These are phyloP conservation scores for Eucalyptus tenuipes DNA, from an alignment of 345 rosid genomes.

Conservation along the genomic window DNA sequence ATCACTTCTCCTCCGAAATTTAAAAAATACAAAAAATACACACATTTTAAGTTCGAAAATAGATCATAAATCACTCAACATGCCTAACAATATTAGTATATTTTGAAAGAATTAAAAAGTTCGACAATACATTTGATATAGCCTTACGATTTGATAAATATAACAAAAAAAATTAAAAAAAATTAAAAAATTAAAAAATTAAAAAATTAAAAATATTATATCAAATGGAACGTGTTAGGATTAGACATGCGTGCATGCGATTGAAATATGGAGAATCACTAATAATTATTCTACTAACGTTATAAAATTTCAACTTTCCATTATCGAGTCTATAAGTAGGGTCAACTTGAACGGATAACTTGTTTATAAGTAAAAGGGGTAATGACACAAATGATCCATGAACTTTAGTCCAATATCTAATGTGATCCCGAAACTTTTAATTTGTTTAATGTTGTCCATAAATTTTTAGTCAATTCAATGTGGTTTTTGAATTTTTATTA, in stretches of 20 bases:
- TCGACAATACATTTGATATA: not conserved
- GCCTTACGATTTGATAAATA: not conserved
- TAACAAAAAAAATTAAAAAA: not conserved
- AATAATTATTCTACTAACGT: not conserved
- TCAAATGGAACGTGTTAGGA: not conserved
- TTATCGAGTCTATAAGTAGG: not conserved
- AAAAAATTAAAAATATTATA: too few species aligned
- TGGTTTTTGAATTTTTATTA: too few species aligned
- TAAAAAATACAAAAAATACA: not conserved
- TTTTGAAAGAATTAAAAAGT: not conserved
- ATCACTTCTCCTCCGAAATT: not conserved
- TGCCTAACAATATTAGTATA: not conserved
- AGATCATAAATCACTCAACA: not conserved
- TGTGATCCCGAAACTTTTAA: not conserved
- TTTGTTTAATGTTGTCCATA: accelerated
- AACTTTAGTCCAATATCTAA: not conserved
- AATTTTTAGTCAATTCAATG: too few species aligned
- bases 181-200: too few species aligned
- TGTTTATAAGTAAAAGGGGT: not conserved
- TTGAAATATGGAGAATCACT: not conserved
- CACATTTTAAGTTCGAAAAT: not conserved
- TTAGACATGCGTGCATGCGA: not conserved
- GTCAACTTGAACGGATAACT: not conserved
- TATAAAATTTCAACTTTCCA: not conserved
- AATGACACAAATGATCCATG: too few species aligned